These are phyloP conservation scores for Xerocomus brunneocitrinus DNA, from an alignment of 768 basidiomycete species.

Conservation along the genomic window DNA sequence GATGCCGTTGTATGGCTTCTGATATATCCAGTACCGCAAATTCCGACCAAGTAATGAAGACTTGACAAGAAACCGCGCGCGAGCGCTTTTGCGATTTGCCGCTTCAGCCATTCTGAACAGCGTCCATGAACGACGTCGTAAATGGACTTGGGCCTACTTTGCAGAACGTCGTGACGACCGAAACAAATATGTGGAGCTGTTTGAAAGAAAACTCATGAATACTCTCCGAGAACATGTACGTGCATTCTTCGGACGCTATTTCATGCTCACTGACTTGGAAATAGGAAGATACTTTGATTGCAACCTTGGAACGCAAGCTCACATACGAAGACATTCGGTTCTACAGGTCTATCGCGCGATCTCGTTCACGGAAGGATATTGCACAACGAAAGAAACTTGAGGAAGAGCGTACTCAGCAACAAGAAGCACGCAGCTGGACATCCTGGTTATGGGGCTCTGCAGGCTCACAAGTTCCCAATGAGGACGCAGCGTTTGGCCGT, in stretches of 20 bases:
- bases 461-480: constrained; percentile 33
- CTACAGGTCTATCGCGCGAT: constrained; percentile 92
- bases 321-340: constrained; percentile 95
- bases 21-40: constrained; percentile 59
- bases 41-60: constrained; percentile 67
- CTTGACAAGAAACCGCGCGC: constrained; percentile 54
- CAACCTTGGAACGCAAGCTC: constrained; percentile 73
- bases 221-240: constrained; percentile 53
- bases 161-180: constrained; percentile 84
- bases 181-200: constrained; percentile 77
- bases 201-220: constrained; percentile 66
- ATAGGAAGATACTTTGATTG: constrained; percentile 52
- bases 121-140: constrained; percentile 74
- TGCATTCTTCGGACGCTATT: background rate
- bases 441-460: constrained; percentile 85
- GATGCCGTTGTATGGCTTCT: constrained; percentile 2
- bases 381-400: constrained; percentile 61
- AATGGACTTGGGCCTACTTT: constrained; percentile 93
- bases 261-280: background rate
- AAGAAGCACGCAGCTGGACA: constrained; percentile 54
- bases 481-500: constrained; percentile 56
- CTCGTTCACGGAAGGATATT: constrained; percentile 80
- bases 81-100: constrained; percentile 74
- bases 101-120: constrained; percentile 73
- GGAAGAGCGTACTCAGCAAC: constrained; percentile 59